Percentiles rank a stretch among this genome's conserved stretches.
Evolutionary conservation across 2,329 filamentous ascomycete species (phyloP).

Genomic region (Sporothrix humicola): DNA sequence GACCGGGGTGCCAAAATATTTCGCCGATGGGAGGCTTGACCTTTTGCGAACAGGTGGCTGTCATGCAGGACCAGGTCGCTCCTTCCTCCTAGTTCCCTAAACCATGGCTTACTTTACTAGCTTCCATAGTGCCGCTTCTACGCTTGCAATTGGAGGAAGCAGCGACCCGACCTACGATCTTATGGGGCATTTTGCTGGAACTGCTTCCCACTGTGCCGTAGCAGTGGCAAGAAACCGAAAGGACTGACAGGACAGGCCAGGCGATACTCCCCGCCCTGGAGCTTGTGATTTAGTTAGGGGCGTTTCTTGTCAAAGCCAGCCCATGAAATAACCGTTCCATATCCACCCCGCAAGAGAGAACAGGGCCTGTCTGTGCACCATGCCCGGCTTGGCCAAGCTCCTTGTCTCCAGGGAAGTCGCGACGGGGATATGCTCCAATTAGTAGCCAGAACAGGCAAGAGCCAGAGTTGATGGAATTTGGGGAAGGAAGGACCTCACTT

Average conservation of each 20-base stretch:
- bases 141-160: constrained; percentile 35
- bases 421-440: constrained; percentile 25
- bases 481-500: constrained; percentile 12
- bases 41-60: constrained; percentile 13
- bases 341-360: constrained; percentile 15
- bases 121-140: not conserved
- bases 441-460: constrained; percentile 25
- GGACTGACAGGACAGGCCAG: not conserved
- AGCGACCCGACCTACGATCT: constrained; percentile 22
- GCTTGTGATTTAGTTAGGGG: not conserved
- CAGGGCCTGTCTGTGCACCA: constrained; percentile 1
- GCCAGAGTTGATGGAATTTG: not conserved
- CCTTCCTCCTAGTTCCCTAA: constrained; percentile 14
- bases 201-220: not conserved
- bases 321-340: constrained; percentile 8
- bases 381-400: constrained; percentile 13
- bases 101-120: not conserved
- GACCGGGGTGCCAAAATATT: constrained; percentile 26
- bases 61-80: constrained; percentile 9
- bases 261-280: constrained; percentile 26
- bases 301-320: not conserved
- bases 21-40: constrained; percentile 21
- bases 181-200: constrained; percentile 10
- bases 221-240: constrained; percentile 24
- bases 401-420: constrained; percentile 14